phyloP scores from a whole-genome alignment of 352 stramenopile species.

The Globisporangium middletonii region DNA sequence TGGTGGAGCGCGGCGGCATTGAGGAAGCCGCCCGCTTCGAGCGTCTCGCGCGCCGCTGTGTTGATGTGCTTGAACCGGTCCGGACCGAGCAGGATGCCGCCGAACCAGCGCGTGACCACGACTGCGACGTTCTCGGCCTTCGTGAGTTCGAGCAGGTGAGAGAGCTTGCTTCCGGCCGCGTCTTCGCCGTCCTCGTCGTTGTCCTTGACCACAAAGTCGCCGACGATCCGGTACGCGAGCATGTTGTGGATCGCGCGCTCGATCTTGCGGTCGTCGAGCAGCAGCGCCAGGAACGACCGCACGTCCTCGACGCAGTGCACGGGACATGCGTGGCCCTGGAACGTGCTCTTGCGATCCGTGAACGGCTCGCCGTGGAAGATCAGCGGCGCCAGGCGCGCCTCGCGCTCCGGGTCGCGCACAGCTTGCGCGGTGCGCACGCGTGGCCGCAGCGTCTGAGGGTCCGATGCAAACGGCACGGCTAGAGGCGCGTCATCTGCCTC shows the following conservation, averaged over 20 bases:
- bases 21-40: slow-evolving; percentile 72
- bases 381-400: slow-evolving; percentile 38
- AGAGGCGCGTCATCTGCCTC: slow-evolving; percentile 4
- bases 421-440: slow-evolving; percentile 55
- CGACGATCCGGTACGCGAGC: slow-evolving; percentile 79
- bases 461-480: slow-evolving; percentile 34
- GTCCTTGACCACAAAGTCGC: slow-evolving; percentile 69
- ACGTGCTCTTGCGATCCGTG: slow-evolving; percentile 83
- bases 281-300: slow-evolving; percentile 64
- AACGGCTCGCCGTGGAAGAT: slow-evolving; percentile 68
- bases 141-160: slow-evolving; percentile 72
- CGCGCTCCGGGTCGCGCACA: slow-evolving; percentile 49
- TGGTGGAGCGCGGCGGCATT: slow-evolving; percentile 15
- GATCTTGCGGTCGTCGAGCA: slow-evolving; percentile 82
- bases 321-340: slow-evolving; percentile 60
- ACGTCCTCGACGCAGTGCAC: slow-evolving; percentile 70
- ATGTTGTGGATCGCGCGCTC: slow-evolving; percentile 86
- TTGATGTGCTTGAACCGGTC: slow-evolving; percentile 87
- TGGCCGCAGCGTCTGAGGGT: slow-evolving; percentile 54
- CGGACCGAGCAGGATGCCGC: slow-evolving; percentile 75
- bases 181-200: slow-evolving; percentile 86
- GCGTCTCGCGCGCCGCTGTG: slow-evolving; percentile 52
- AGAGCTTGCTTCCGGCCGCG: slow-evolving; percentile 76
- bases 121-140: slow-evolving; percentile 78
- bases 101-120: slow-evolving; percentile 83